Evolutionary conservation across 805 yeast genomes (phyloP).

Genomic region (Candida broadrunensis): DNA sequence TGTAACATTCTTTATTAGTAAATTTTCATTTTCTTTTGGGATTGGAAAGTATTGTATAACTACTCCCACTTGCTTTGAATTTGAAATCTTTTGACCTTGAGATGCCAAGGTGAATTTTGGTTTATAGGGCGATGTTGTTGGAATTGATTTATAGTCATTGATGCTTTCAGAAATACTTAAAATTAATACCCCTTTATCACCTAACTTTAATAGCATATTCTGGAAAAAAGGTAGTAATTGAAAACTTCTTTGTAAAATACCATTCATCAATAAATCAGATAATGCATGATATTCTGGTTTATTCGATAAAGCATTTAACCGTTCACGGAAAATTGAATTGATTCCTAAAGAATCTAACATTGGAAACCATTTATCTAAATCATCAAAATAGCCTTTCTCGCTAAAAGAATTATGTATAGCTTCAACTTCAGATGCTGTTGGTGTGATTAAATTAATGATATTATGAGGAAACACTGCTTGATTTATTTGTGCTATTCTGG

Average conservation of each 20-base stretch:
- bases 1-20: slow-evolving; percentile 60
- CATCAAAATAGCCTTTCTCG: slow-evolving; percentile 39
- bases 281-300: slow-evolving; percentile 17
- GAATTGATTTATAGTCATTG: slow-evolving; percentile 27
- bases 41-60: slow-evolving; percentile 61
- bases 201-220: slow-evolving; percentile 63
- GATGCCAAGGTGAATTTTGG: slow-evolving; percentile 22
- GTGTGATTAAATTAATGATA: slow-evolving; percentile 52
- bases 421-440: slow-evolving; percentile 63
- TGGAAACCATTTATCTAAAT: slow-evolving; percentile 70
- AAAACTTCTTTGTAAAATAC: slow-evolving; percentile 62
- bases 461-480: slow-evolving; percentile 49
- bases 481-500: slow-evolving; percentile 38
- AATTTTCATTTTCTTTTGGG: slow-evolving; percentile 24
- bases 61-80: slow-evolving; percentile 42
- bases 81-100: slow-evolving; percentile 11
- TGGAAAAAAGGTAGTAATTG: slow-evolving; percentile 75
- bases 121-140: slow-evolving; percentile 26
- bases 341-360: slow-evolving; percentile 59
- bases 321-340: slow-evolving; percentile 43
- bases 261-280: slow-evolving; percentile 31
- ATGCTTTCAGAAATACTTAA: slow-evolving; percentile 33
- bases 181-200: slow-evolving; percentile 56
- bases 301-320: slow-evolving; percentile 33
- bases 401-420: slow-evolving; percentile 51